phyloP scores from a whole-genome alignment of 129 eudicot genomes.

The Heracleum sosnowskyi region DNA sequence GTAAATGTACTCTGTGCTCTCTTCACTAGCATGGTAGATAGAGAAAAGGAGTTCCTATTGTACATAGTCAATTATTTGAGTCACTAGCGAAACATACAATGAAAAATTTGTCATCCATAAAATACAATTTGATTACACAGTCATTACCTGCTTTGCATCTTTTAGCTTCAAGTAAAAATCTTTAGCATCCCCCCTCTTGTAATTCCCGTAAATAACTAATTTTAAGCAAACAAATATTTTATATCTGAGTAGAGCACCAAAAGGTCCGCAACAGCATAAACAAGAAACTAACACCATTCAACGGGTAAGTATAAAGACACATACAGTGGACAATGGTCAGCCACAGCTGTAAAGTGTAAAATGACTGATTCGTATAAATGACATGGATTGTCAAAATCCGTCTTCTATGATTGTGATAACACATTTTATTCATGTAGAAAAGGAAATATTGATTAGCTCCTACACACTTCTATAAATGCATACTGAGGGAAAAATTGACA shows the following conservation, averaged over 20 bases:
- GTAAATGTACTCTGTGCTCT: conserved; percentile 80
- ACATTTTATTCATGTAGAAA: background rate
- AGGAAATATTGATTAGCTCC: background rate
- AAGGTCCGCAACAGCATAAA: conserved; percentile 4
- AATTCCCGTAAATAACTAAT: conserved; percentile 85
- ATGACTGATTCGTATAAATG: background rate
- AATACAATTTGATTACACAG: background rate
- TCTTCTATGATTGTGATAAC: background rate
- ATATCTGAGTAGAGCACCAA: conserved; percentile 10
- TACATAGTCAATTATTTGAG: conserved; percentile 11
- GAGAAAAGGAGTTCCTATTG: conserved; percentile 76
- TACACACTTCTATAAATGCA: too few species aligned
- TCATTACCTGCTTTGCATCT: conserved; percentile 71
- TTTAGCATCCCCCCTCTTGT: conserved; percentile 67
- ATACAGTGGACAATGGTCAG: background rate
- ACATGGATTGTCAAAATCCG: background rate
- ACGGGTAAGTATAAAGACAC: background rate
- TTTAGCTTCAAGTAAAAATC: conserved; percentile 58
- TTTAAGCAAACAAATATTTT: conserved; percentile 11
- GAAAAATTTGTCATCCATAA: conserved; percentile 1
- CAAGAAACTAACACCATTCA: too few species aligned
- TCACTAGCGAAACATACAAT: conserved; percentile 8
- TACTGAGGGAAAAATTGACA: too few species aligned
- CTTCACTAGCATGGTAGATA: conserved; percentile 80
- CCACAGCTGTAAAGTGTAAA: background rate